These are phyloP conservation scores for Acmispon strigosus DNA, from an alignment of 306 rosid genomes.

Conservation along the genomic window DNA sequence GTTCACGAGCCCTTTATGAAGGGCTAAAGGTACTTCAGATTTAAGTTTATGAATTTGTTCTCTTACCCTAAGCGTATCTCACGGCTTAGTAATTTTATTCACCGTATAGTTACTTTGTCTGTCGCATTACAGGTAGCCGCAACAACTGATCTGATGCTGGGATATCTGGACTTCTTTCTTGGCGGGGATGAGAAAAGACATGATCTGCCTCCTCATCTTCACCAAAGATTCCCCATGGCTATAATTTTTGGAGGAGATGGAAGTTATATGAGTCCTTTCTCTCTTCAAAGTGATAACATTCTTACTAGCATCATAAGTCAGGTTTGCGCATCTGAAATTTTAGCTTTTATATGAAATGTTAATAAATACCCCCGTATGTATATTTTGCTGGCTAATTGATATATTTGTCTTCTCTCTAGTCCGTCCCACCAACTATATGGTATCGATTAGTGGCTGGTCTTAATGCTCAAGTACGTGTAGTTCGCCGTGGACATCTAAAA, in stretches of 20 bases:
- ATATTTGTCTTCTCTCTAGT: constrained; percentile 34
- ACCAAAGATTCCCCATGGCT: constrained; percentile 81
- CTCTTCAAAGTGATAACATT: constrained; percentile 72
- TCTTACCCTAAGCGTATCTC: not conserved
- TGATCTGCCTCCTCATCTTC: constrained; percentile 75
- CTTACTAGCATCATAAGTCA: constrained; percentile 88
- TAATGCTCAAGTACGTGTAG: constrained; percentile 82
- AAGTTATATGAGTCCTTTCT: constrained; percentile 88
- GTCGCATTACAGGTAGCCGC: constrained; percentile 62
- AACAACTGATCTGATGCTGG: constrained; percentile 86
- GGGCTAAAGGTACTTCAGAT: constrained; percentile 71
- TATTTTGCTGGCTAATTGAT: constrained; percentile 14
- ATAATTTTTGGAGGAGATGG: constrained; percentile 92
- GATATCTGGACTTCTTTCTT: constrained; percentile 83
- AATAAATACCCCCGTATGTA: not conserved
- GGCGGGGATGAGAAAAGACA: constrained; percentile 95
- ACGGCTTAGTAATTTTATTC: not conserved
- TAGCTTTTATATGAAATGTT: constrained; percentile 15
- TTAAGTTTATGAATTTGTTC: constrained; percentile 14
- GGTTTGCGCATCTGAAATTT: constrained; percentile 39
- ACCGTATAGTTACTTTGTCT: too few relatives aligned
- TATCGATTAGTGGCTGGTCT: constrained; percentile 95
- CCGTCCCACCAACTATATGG: constrained; percentile 90
- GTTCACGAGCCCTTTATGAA: constrained; percentile 98
- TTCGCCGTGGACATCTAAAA: constrained; percentile 65